Base-by-base conservation (phyloP, 2,329 filamentous ascomycete genomes). In the Dactylonectria macrodidyma region DNA sequence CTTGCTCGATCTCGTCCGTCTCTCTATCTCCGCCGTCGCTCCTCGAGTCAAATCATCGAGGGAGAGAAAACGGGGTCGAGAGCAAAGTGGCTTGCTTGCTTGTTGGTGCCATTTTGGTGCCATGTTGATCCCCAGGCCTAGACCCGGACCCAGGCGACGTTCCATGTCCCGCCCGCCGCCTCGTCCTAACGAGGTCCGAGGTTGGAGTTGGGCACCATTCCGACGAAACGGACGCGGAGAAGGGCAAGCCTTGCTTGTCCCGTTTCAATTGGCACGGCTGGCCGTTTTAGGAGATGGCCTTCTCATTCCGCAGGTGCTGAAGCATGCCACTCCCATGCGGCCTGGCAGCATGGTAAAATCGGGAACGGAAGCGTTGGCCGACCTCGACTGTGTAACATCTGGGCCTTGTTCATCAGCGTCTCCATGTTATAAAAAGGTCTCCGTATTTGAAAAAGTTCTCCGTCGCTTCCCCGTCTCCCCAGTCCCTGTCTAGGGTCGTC, bases 401-500 rank as follows among this genome's bases (percentile, higher is more conserved):
- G 19, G 19, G 19, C 19, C 19, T 19, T 19, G 19, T 19, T 52
- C 10, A 60, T 66, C 51, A 38, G 30, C n/a, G 7, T 30, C 26
- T 30, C 26, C 26, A 30, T 30, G 26, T 30, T 30, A 30, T 30
- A 30, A 30, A 30, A 61, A 66, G 63, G 51, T 61, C 41, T 36
- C 63, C 63, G 63, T 51, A 44, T 26, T 22, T 60, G 60, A 56
- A 51, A 56, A 26, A 26, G 33, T 38, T 57, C 55, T 44, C 56
- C 44, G 14, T 44, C 41, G 52, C 34, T 41, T 59, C 57, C 58
- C 58, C 47, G 58, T 34, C 47, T 52, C 34, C 57, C 63, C 63
- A 51, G 63, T 66, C 58, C 58, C 58, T 62, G 63, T 66, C 63
- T 61, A 56, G 58, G 58, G 57, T 66, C 52, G 63, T 52, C 26